These are phyloP conservation scores for Fremontodendron californicum DNA, from an alignment of 345 rosid species.

Conservation along the genomic window DNA sequence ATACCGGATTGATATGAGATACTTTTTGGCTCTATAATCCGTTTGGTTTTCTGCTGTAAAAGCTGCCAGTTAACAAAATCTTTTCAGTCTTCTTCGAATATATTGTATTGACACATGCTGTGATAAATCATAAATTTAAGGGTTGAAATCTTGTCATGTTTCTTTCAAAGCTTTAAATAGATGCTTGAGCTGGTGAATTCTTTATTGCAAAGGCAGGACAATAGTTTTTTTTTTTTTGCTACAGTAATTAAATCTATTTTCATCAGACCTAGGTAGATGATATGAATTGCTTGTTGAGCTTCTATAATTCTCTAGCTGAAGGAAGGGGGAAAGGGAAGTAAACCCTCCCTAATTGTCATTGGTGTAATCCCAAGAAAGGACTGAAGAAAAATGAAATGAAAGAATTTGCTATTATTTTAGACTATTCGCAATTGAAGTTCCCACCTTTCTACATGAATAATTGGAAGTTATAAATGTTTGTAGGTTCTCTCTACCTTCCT, in stretches of 20 bases:
- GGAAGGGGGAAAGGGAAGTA: background rate
- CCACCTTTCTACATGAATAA: background rate
- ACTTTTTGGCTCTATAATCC: background rate
- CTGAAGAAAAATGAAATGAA: background rate
- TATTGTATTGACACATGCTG: background rate
- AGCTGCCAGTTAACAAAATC: background rate
- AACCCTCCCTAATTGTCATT: background rate
- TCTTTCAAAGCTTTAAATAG: background rate
- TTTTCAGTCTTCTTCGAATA: background rate
- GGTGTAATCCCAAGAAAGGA: background rate
- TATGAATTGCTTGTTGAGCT: background rate
- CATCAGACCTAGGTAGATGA: background rate
- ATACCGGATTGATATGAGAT: background rate
- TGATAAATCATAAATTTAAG: background rate
- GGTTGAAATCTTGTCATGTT: background rate
- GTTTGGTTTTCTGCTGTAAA: background rate
- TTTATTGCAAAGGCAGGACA: background rate
- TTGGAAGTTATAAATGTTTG: slow-evolving; percentile 20
- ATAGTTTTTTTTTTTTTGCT: background rate
- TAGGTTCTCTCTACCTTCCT: slow-evolving; percentile 72
- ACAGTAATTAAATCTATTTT: background rate
- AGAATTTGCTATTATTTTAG: background rate
- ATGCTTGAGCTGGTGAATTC: background rate
- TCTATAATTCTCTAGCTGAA: background rate
- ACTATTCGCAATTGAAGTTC: background rate